Percentiles rank a stretch among this genome's conserved stretches.
These are phyloP conservation scores for Actinomortierella ambigua DNA, from an alignment of 371 early-diverging fungal species.

Conservation along the genomic window DNA sequence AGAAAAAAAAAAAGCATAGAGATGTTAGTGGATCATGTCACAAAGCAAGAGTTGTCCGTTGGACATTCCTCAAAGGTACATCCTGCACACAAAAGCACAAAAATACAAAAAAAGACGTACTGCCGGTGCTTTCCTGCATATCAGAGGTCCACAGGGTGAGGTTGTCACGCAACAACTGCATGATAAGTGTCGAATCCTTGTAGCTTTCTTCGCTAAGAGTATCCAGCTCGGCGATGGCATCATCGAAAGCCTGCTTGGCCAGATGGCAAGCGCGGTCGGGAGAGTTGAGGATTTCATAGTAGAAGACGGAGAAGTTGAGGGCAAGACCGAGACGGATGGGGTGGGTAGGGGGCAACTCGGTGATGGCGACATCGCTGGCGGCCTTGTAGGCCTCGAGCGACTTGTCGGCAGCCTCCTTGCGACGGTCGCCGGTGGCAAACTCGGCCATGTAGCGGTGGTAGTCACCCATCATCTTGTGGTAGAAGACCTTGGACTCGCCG, in stretches of 20 bases:
- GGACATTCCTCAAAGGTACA: background rate
- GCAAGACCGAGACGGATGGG: constrained; percentile 99
- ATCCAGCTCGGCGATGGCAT: constrained; percentile 99
- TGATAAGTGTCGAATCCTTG: constrained; percentile 99
- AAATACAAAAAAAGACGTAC: constrained; percentile 4
- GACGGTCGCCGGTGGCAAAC: constrained; percentile 87
- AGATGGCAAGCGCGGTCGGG: constrained; percentile 98
- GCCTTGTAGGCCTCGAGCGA: constrained; percentile 97
- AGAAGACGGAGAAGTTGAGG: constrained; percentile 99
- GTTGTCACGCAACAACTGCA: constrained; percentile 99
- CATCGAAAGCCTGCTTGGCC: constrained; percentile 99
- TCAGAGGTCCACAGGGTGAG: constrained; percentile 99
- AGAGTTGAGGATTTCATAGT: constrained; percentile 99
- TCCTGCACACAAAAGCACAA: background rate
- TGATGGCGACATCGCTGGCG: constrained; percentile 95
- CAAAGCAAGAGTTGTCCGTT: background rate
- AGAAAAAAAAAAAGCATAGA: background rate
- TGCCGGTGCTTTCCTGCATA: constrained; percentile 76
- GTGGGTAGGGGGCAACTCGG: constrained; percentile 96
- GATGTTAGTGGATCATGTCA: constrained; percentile 3
- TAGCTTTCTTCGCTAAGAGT: constrained; percentile 98
- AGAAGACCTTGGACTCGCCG: constrained; percentile 98
- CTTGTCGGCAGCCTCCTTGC: constrained; percentile 86
- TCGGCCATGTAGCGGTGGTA: constrained; percentile 99
- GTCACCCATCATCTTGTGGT: constrained; percentile 99